Conservation (phyloP, 345 rosid species). For the Crucihimalaya himalaica region DNA sequence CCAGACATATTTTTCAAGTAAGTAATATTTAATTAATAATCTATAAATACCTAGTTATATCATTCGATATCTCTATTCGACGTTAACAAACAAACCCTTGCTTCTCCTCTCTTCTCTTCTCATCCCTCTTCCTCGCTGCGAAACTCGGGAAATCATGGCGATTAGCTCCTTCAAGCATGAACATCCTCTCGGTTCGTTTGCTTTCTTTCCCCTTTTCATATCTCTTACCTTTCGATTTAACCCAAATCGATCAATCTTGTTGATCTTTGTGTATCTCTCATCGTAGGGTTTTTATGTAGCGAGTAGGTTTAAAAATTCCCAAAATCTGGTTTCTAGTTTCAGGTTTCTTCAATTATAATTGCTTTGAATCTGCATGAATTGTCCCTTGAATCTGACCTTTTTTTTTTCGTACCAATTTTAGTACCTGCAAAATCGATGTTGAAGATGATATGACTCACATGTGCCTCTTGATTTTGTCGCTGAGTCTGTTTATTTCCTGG, state of each 20-base stretch:
- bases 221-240: neutral
- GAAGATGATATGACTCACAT: neutral
- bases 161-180: constrained; percentile 84
- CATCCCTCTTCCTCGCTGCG: constrained; percentile 21
- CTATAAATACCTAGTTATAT: no score
- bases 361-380: neutral
- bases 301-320: neutral
- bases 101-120: neutral
- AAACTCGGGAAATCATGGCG: constrained; percentile 50
- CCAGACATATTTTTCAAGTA: no score
- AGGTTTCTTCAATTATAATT: neutral
- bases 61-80: neutral
- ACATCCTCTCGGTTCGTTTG: constrained; percentile 78
- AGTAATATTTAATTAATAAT: no score
- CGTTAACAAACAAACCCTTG: neutral
- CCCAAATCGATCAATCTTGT: neutral
- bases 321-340: neutral
- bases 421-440: neutral
- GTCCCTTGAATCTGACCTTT: neutral
- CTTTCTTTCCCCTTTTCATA: neutral
- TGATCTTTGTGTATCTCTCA: constrained; percentile 13
- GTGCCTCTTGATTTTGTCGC: neutral
- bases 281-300: neutral
- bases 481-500: neutral
- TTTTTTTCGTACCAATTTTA: neutral